A percentile compares a stretch with the other conserved stretches of the same genome.
phyloP scores from a whole-genome alignment of 768 basidiomycete species.

The Tricholoma furcatifolium region DNA sequence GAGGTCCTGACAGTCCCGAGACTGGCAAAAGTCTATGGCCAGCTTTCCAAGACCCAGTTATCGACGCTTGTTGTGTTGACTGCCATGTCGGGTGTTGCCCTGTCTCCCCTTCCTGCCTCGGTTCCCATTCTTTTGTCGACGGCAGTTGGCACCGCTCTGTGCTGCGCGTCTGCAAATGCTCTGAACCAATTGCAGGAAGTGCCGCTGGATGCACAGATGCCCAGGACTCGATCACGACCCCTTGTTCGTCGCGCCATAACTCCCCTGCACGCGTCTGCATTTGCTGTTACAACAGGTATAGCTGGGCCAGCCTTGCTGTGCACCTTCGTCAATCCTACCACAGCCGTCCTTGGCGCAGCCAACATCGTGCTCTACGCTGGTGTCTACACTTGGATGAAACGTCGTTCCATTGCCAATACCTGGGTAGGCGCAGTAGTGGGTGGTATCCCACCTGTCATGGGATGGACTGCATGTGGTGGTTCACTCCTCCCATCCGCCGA shows the following conservation, averaged over 20 bases:
- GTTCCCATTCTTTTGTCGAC: conserved; percentile 84
- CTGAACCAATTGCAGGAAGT: conserved; percentile 94
- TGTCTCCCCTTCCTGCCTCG: conserved; percentile 85
- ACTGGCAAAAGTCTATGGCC: conserved; percentile 66
- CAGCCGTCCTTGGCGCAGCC: conserved; percentile 76
- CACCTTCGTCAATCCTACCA: conserved; percentile 82
- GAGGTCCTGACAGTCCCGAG: conserved; percentile 47
- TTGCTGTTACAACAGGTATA: conserved; percentile 74
- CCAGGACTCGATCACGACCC: conserved; percentile 83
- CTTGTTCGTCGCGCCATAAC: conserved; percentile 84
- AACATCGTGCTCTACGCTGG: conserved; percentile 92
- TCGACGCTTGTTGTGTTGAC: conserved; percentile 84
- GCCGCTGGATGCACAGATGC: conserved; percentile 97
- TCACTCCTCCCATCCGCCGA: conserved; percentile 62
- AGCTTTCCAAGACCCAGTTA: conserved; percentile 84
- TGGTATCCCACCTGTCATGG: conserved; percentile 92
- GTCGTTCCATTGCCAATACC: conserved; percentile 79
- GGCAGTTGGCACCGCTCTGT: conserved; percentile 86
- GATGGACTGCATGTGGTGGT: conserved; percentile 95
- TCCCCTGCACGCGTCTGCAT: conserved; percentile 79
- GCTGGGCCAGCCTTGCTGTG: conserved; percentile 78
- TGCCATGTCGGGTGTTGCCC: conserved; percentile 88
- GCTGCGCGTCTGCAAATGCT: conserved; percentile 90
- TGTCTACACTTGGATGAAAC: conserved; percentile 90
- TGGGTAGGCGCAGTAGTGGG: conserved; percentile 96